A percentile compares a stretch with the other conserved stretches of the same genome.
Evolutionary conservation across 108 stramenopile species (phyloP).

Genomic region (Tribonema minus): DNA sequence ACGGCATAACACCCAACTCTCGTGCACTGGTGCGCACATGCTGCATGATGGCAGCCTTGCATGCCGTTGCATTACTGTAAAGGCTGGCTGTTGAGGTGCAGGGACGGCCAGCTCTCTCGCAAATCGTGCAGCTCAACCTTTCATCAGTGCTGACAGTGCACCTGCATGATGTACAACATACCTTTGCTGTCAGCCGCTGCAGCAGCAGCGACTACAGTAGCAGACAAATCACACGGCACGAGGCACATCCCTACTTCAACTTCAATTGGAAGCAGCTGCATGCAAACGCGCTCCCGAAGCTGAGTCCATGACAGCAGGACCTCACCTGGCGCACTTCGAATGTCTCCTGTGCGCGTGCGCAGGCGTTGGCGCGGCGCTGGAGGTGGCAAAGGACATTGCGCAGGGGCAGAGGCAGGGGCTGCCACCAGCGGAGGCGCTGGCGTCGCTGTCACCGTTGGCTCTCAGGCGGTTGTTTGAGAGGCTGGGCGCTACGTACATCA

Average conservation of each 20-base stretch:
- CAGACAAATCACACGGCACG: background rate
- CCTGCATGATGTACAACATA: too few species aligned
- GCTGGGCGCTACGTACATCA: slow-evolving; percentile 90
- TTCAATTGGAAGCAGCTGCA: background rate
- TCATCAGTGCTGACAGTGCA: too few species aligned
- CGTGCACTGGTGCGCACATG: too few species aligned
- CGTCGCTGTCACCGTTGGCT: background rate
- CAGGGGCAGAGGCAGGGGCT: background rate
- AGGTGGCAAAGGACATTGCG: slow-evolving; percentile 12
- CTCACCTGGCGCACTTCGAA: background rate
- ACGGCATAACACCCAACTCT: too few species aligned
- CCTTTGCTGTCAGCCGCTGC: too few species aligned
- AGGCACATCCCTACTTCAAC: background rate
- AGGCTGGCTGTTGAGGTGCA: too few species aligned
- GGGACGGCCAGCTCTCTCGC: too few species aligned
- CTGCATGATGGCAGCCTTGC: too few species aligned
- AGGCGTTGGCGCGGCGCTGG: background rate
- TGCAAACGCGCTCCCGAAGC: background rate
- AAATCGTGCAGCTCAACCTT: too few species aligned
- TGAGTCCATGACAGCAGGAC: background rate
- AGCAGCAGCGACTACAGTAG: background rate
- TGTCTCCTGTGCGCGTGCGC: background rate
- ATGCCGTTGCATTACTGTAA: too few species aligned
- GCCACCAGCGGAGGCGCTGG: background rate
- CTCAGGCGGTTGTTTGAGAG: slow-evolving; percentile 69